Evolutionary conservation across 208 protist species (phyloP), one percentile per base, ranked within the genome.

Genomic region (Leishmania mexicana): DNA sequence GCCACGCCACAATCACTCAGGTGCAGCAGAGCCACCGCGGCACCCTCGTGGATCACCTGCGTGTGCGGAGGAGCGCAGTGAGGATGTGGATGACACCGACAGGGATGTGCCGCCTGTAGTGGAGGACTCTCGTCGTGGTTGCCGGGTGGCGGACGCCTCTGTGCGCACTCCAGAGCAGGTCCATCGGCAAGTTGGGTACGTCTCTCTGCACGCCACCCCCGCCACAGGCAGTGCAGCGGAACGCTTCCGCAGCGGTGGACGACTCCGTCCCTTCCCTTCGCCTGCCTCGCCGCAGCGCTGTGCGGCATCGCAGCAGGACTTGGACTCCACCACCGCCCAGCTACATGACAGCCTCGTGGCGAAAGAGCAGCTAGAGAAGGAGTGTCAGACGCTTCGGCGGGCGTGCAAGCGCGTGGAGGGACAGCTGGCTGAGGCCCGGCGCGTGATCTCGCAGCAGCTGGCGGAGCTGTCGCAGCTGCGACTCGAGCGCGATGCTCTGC

Each of bases 391-490:
- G 71, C 90, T 96, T 57, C 88, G 88, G 4, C 81, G 49, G 17
- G 70, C 75, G 42, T 74, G 90, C 19, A 87, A 90, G 62, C 80
- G 75, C 31, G 49, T 83, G 31, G 89, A 88, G 45, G 88, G 71
- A 24, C 89, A 96, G 76, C 81, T 97, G 73, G 65, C 78, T 24
- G 92, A 97, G 28, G 75, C 87, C 17, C 86, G 92, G 3, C 87
- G 92, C 28, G 89, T 96, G 45, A 84, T 97, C 2, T 94, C 93
- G 1, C 88, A 90, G 62, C 94, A 97, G 81, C 84, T 97, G 70
- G 86, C 78, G 42, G 88, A 95, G 58, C 87, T 97, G 17, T 89
- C 87, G 45, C 72, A 78, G 58, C 79, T 88, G 51, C 85, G 89
- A 19, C 54, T 89, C 38, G 85, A 88, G 79, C 82, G 88, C 15